A percentile compares a stretch with the other conserved stretches of the same genome.
Evolutionary conservation across 2,329 filamentous ascomycete species (phyloP).

Genomic region (Cladosporium sp.): DNA sequence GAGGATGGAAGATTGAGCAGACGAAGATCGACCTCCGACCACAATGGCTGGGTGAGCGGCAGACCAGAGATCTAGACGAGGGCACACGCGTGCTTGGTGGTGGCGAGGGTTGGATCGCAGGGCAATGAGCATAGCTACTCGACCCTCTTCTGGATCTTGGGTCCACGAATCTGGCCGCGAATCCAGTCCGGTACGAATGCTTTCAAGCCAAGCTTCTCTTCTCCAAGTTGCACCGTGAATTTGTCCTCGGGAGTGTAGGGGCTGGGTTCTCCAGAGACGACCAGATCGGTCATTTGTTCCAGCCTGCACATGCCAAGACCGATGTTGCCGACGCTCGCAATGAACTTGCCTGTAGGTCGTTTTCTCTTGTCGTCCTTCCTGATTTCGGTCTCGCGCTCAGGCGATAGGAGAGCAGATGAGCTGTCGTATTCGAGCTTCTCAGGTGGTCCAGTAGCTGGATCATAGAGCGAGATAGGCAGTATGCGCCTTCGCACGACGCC

Average conservation of each 20-base stretch:
- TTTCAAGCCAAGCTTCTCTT: conserved; percentile 40
- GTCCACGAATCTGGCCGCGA: conserved; percentile 46
- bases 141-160: conserved; percentile 43
- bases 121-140: conserved; percentile 1
- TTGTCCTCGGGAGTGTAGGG: conserved; percentile 60
- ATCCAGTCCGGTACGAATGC: conserved; percentile 82
- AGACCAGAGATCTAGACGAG: conserved; percentile 38
- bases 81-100: conserved; percentile 41
- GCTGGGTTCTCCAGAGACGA: conserved; percentile 67
- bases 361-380: conserved; percentile 54
- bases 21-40: conserved; percentile 45
- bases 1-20: conserved; percentile 49
- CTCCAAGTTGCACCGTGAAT: conserved; percentile 43
- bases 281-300: conserved; percentile 85
- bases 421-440: conserved; percentile 51
- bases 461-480: conserved; percentile 76
- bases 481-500: conserved; percentile 91
- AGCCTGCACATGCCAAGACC: conserved; percentile 84
- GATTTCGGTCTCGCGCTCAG: conserved; percentile 51
- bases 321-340: conserved; percentile 78
- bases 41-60: conserved; percentile 48
- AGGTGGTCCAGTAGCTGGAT: conserved; percentile 44
- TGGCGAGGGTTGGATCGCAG: conserved; percentile 28
- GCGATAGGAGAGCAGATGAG: conserved; percentile 17
- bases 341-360: conserved; percentile 77